Evolutionary conservation across 2,329 filamentous ascomycete genomes (phyloP).

Genomic region (Stagonosporopsis tanaceti): DNA sequence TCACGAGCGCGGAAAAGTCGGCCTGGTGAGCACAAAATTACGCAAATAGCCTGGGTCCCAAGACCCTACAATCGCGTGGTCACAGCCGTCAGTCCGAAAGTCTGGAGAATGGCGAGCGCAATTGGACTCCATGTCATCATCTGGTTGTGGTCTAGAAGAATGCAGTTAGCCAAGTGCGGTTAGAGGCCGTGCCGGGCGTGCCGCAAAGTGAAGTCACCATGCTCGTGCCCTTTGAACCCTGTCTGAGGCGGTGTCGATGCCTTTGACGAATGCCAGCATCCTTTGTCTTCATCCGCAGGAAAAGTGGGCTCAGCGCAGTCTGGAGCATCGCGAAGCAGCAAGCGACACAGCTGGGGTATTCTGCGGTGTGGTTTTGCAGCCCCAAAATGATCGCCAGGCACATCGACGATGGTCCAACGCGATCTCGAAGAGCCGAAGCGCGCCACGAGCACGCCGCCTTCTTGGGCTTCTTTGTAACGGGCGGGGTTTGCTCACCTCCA

Average conservation of each 20-base stretch:
- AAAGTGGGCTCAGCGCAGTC: background rate
- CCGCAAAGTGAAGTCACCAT: conserved; percentile 19
- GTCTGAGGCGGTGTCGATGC: conserved; percentile 13
- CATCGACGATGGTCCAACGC: conserved; percentile 13
- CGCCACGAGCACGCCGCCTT: conserved; percentile 11
- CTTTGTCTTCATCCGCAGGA: background rate
- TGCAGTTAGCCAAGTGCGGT: conserved; percentile 20
- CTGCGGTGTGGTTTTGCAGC: background rate
- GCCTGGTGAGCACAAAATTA: conserved; percentile 15
- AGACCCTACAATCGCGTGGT: conserved; percentile 21
- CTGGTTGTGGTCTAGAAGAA: conserved; percentile 35
- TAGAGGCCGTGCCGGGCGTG: conserved; percentile 18
- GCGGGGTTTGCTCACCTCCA: conserved; percentile 41
- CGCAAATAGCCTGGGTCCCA: conserved; percentile 15
- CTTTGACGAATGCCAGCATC: conserved; percentile 4
- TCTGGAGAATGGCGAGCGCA: conserved; percentile 33
- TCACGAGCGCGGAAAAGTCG: conserved; percentile 15
- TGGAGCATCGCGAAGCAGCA: background rate
- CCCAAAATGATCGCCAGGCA: conserved; percentile 12
- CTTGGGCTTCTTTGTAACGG: conserved; percentile 19
- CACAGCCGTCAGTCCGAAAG: conserved; percentile 30
- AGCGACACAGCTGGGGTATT: background rate
- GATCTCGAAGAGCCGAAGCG: conserved; percentile 17
- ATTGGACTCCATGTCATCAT: conserved; percentile 42
- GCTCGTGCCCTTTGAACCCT: conserved; percentile 13